phyloP scores from a whole-genome alignment of 192 early-diverging fungal genomes.

The Backusella parvicylindrica region DNA sequence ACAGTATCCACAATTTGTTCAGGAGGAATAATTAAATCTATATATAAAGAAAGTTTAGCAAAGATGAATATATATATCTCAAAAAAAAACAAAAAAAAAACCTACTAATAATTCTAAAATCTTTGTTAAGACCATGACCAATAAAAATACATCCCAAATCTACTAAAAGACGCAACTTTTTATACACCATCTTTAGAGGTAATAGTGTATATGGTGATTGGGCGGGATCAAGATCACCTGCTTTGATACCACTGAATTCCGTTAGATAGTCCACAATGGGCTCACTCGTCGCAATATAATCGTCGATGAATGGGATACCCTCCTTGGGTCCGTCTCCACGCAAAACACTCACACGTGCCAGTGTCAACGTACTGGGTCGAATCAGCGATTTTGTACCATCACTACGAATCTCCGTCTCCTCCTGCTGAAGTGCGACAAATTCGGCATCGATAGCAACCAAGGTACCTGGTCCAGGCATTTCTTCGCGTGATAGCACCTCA shows the following conservation, averaged over 20 bases:
- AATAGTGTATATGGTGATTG: slow-evolving; percentile 77
- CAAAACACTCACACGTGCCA: slow-evolving; percentile 90
- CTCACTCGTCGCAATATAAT: slow-evolving; percentile 85
- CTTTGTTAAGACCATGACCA: slow-evolving; percentile 93
- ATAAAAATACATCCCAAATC: slow-evolving; percentile 91
- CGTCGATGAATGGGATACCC: slow-evolving; percentile 91
- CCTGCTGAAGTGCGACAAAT: slow-evolving; percentile 86
- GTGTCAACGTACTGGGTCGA: slow-evolving; percentile 72
- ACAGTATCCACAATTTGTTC: slow-evolving; percentile 92
- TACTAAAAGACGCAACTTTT: slow-evolving; percentile 84
- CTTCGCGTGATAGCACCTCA: slow-evolving; percentile 49
- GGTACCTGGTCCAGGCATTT: slow-evolving; percentile 63
- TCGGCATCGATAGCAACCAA: slow-evolving; percentile 91
- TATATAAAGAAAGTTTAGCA: not conserved
- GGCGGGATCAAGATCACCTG: slow-evolving; percentile 77
- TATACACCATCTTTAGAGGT: slow-evolving; percentile 90
- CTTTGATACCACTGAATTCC: slow-evolving; percentile 90
- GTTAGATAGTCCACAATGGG: slow-evolving; percentile 91
- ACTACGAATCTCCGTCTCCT: slow-evolving; percentile 86
- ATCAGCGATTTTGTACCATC: slow-evolving; percentile 87
- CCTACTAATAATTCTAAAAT: slow-evolving; percentile 92
- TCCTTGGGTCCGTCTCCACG: slow-evolving; percentile 72
- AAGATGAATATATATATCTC: not conserved
- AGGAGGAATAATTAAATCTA: slow-evolving; percentile 83
- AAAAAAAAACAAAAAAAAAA: not conserved